These are phyloP conservation scores for Aspergillus neotritici DNA, from an alignment of 2,329 filamentous ascomycete genomes.

Conservation along the genomic window DNA sequence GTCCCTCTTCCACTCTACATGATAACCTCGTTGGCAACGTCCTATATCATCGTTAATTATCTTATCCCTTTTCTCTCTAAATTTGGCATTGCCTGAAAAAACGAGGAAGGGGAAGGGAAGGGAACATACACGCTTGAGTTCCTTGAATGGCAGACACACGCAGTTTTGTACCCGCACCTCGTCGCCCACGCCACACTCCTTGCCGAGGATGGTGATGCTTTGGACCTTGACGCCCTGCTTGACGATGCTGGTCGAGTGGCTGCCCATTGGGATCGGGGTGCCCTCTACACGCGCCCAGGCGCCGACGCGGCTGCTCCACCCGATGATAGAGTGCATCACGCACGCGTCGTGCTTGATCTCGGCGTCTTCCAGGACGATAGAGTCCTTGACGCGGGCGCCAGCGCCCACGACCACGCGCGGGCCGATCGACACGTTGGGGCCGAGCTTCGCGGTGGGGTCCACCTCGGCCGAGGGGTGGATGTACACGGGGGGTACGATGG, in stretches of 20 bases:
- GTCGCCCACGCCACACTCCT: slow-evolving; percentile 90
- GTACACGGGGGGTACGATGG: slow-evolving; percentile 87
- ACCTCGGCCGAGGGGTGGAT: slow-evolving; percentile 88
- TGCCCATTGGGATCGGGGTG: slow-evolving; percentile 77
- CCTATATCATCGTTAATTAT: slow-evolving; percentile 19
- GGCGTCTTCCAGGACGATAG: slow-evolving; percentile 87
- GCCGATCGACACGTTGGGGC: slow-evolving; percentile 92
- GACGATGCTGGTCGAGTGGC: slow-evolving; percentile 88
- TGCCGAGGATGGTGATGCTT: slow-evolving; percentile 94
- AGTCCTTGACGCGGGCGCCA: slow-evolving; percentile 88
- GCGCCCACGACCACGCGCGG: slow-evolving; percentile 80
- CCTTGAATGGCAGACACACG: slow-evolving; percentile 94
- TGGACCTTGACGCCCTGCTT: slow-evolving; percentile 99
- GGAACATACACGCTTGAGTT: slow-evolving; percentile 79
- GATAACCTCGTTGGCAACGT: slow-evolving; percentile 61
- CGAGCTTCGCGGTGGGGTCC: slow-evolving; percentile 91
- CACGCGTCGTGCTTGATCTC: slow-evolving; percentile 97
- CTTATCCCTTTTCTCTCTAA: not conserved
- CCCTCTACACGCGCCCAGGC: slow-evolving; percentile 98
- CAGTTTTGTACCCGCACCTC: slow-evolving; percentile 97
- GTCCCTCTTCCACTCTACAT: slow-evolving; percentile 57
- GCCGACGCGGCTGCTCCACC: slow-evolving; percentile 91
- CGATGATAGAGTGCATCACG: slow-evolving; percentile 91
- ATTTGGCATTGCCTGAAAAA: not conserved
- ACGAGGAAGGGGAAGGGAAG: not conserved